Percentiles rank a stretch among this genome's conserved stretches.
phyloP scores from a whole-genome alignment of 1,284 basidiomycete species.

The Moesziomyces sp. region DNA sequence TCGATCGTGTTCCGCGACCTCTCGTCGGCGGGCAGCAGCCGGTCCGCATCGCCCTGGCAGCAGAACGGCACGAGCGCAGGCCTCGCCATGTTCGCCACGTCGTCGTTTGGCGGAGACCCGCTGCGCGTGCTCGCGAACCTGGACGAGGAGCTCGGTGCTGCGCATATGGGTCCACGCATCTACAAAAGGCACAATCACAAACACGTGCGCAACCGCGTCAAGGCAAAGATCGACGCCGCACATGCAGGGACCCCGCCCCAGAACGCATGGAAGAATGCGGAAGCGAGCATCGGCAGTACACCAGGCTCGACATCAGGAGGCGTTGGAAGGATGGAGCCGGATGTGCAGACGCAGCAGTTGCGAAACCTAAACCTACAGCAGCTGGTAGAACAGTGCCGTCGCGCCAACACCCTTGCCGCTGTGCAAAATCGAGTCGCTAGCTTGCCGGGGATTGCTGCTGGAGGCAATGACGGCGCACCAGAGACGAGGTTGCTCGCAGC shows the following conservation, averaged over 20 bases:
- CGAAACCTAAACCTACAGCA: constrained; percentile 19
- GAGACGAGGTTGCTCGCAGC: constrained; percentile 8
- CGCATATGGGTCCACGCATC: constrained; percentile 48
- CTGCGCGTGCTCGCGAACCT: constrained; percentile 33
- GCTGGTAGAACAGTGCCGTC: constrained; percentile 31
- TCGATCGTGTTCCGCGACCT: constrained; percentile 47
- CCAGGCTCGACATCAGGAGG: not conserved
- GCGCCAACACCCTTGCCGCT: constrained; percentile 9
- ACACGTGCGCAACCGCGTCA: constrained; percentile 23
- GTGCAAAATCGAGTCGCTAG: constrained; percentile 1
- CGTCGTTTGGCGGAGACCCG: constrained; percentile 41
- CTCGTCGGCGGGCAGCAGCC: constrained; percentile 19
- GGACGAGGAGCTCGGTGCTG: constrained; percentile 42
- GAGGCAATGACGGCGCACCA: not conserved
- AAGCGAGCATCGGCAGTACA: not conserved
- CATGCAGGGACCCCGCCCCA: not conserved
- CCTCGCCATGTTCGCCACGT: constrained; percentile 32
- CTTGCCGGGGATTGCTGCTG: not conserved
- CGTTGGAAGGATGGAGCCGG: not conserved
- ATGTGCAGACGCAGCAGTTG: constrained; percentile 6
- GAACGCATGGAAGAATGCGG: too few species aligned
- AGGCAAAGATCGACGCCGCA: constrained; percentile 29
- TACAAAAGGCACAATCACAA: constrained; percentile 45
- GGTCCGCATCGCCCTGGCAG: constrained; percentile 31
- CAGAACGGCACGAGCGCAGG: constrained; percentile 31